Conservation (phyloP, 2,329 filamentous ascomycete species). For the Calonectria naviculata region DNA sequence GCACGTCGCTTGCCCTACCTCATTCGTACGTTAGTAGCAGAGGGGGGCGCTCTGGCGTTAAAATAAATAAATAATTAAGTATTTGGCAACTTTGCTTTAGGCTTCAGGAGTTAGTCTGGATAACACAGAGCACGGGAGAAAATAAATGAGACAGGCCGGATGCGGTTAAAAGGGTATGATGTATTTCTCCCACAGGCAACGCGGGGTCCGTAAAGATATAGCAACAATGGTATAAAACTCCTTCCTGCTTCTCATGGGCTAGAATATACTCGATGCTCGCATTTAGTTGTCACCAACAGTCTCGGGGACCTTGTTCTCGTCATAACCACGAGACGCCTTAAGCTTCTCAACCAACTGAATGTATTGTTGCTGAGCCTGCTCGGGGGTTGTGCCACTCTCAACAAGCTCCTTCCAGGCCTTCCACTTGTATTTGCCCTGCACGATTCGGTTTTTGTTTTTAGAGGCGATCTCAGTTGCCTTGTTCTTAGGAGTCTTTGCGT, state of each 20-base stretch:
- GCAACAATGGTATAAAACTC: background rate
- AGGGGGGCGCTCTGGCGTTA: too few species aligned
- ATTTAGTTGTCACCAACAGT: constrained; percentile 53
- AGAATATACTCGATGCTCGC: constrained; percentile 15
- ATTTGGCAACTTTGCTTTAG: too few species aligned
- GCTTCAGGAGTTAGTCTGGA: too few species aligned
- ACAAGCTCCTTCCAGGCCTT: constrained; percentile 79
- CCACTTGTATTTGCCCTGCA: constrained; percentile 83
- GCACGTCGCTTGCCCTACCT: background rate
- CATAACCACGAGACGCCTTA: constrained; percentile 76
- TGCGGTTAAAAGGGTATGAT: constrained; percentile 16
- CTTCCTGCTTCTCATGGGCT: constrained; percentile 26
- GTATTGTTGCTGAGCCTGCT: constrained; percentile 82
- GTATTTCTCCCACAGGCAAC: constrained; percentile 1
- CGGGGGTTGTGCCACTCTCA: constrained; percentile 70
- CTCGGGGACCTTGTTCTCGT: constrained; percentile 73
- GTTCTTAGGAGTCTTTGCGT: constrained; percentile 18
- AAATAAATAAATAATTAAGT: too few species aligned
- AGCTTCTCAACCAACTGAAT: constrained; percentile 77
- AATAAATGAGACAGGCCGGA: background rate
- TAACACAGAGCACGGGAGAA: background rate
- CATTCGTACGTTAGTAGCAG: background rate
- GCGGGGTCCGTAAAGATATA: background rate
- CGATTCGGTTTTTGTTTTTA: constrained; percentile 14
- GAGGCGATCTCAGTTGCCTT: background rate